A percentile compares a stretch with the other conserved stretches of the same genome.
These are phyloP conservation scores for Punica granatum DNA, from an alignment of 345 rosid species.

Conservation along the genomic window DNA sequence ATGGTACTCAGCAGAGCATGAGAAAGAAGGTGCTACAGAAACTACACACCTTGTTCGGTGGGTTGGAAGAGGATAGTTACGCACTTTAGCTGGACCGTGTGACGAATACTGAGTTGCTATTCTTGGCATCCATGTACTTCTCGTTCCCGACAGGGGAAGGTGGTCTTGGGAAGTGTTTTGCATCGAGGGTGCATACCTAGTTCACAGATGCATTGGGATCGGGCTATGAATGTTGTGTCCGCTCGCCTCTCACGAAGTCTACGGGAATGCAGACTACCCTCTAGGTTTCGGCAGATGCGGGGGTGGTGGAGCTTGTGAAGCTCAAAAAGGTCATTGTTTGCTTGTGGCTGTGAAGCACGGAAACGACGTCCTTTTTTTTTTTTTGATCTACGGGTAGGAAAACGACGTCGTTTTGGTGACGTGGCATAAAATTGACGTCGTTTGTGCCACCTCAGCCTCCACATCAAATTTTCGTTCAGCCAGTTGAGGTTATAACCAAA, in stretches of 20 bases:
- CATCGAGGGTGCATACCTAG: slow-evolving; percentile 76
- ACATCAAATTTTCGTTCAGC: no score
- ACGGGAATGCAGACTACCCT: slow-evolving; percentile 80
- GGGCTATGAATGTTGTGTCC: slow-evolving; percentile 60
- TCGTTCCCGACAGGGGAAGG: slow-evolving; percentile 86
- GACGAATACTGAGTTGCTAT: slow-evolving; percentile 93
- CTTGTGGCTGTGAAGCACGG: no score
- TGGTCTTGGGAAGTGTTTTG: slow-evolving; percentile 81
- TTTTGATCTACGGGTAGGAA: no score
- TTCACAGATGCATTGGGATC: slow-evolving; percentile 39
- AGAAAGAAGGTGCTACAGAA: slow-evolving; percentile 81
- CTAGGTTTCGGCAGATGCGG: slow-evolving; percentile 73
- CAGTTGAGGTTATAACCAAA: no score
- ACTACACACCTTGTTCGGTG: slow-evolving; percentile 74
- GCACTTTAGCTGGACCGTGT: slow-evolving; percentile 79
- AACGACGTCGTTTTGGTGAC: no score
- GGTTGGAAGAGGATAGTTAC: slow-evolving; percentile 78
- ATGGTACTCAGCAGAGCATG: slow-evolving; percentile 56
- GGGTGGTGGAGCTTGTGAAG: slow-evolving; percentile 92
- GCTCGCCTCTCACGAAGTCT: slow-evolving; percentile 71
- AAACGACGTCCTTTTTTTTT: no score
- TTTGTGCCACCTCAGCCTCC: no score
- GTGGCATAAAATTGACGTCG: no score
- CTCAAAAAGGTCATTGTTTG: no score
- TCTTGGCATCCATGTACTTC: slow-evolving; percentile 92